Evolutionary conservation across 108 stramenopile species (phyloP), one percentile per base, ranked within the genome.

Genomic region (Pseudonitzschia delicatissima): DNA sequence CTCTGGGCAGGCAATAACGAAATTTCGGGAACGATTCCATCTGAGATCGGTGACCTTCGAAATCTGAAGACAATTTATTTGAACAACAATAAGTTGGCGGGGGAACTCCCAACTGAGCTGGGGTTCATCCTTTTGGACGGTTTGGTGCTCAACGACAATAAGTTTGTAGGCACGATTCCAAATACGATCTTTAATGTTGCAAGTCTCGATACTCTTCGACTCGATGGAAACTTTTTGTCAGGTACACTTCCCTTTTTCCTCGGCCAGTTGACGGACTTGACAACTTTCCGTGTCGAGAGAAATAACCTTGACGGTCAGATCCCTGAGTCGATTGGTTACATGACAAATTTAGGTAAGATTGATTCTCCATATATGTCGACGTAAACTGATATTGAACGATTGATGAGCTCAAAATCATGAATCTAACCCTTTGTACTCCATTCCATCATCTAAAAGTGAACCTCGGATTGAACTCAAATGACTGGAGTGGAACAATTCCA

Each of bases 161-260:
- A 44, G 13, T 73, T 88, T 15, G 52, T 79, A 1, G 82, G 80
- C 11, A 27, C 69, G 3, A 73, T 78, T 15, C 68, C 81, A 23
- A 70, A 69, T 52, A 76, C 77, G 58, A 67, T 92, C 51, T 91
- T 69, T 45, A 68, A 68, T 45, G 53, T 75, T 23, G 67, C 69
- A 6, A 64, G 67, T 62, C 49, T 74, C 21, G 52, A 62, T 35
- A 60, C 57, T 1, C 25, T 74, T 31, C 66, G 73, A 4, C 45
- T 74, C 13, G 73, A 89, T 15, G 69, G 81, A 18, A 95, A 95
- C 62, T 76, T 80, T 45, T 78, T 95, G 15, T 28, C 28, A 9
- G 90, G 89, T 11, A 69, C 77, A 2, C 74, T 95, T 18, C 94
- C 94, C 2, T 6, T 23, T 11, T 25, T 33, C 12, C 57, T 86